phyloP scores from a whole-genome alignment of 495 filamentous ascomycete genomes.

The Glarea lozoyensis region DNA sequence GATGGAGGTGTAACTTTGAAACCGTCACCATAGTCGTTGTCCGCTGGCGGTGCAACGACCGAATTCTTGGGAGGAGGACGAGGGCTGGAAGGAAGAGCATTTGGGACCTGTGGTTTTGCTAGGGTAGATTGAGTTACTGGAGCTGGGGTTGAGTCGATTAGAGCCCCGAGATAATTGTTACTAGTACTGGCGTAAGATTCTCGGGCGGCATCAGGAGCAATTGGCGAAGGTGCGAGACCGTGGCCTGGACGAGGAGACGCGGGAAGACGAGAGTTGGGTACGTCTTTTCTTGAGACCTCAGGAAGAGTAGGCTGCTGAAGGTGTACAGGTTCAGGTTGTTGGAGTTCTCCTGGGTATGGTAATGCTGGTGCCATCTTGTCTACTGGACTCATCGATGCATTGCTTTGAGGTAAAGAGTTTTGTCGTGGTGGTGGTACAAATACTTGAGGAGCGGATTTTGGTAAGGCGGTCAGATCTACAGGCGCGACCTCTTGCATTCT shows the following conservation, averaged over 20 bases:
- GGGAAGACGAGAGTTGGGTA: conserved; percentile 16
- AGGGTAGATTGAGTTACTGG: conserved; percentile 1
- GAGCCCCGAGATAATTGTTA: conserved; percentile 36
- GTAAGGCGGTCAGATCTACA: conserved; percentile 17
- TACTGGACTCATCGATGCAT: conserved; percentile 1
- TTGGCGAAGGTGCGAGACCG: conserved; percentile 18
- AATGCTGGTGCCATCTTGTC: not conserved
- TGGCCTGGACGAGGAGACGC: conserved; percentile 8
- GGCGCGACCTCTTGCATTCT: conserved; percentile 14
- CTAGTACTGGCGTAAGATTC: conserved; percentile 29
- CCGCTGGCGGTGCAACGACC: conserved; percentile 8
- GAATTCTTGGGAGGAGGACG: conserved; percentile 33
- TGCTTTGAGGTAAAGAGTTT: conserved; percentile 14
- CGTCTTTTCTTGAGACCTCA: not conserved
- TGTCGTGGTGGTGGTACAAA: conserved; percentile 20
- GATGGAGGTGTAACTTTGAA: conserved; percentile 43
- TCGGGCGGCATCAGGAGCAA: conserved; percentile 17
- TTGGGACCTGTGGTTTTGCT: conserved; percentile 5
- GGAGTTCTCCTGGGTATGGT: conserved; percentile 17
- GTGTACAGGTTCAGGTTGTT: conserved; percentile 14
- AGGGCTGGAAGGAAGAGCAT: conserved; percentile 13
- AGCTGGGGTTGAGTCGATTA: conserved; percentile 20
- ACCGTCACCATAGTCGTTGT: conserved; percentile 55
- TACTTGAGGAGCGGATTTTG: conserved; percentile 8
- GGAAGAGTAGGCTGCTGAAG: conserved; percentile 5